Evolutionary conservation across 2,329 filamentous ascomycete genomes (phyloP).

Genomic region (Colletotrichum magnum): DNA sequence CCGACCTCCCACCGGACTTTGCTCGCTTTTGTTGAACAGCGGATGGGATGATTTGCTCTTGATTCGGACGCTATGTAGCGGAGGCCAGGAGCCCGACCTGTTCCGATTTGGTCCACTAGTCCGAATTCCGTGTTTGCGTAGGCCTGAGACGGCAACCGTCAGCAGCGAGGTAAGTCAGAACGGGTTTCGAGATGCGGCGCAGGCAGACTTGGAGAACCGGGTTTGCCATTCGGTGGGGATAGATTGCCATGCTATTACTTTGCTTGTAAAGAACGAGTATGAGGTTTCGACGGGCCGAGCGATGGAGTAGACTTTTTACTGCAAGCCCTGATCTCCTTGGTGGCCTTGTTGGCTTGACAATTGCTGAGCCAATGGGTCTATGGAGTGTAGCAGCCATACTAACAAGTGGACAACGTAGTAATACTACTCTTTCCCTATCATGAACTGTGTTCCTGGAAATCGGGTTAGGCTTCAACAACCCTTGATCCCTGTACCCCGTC

Average conservation of each 20-base stretch:
- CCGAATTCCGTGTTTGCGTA: conserved; percentile 6
- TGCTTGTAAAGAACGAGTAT: not conserved
- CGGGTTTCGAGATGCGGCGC: not conserved
- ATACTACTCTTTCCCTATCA: not conserved
- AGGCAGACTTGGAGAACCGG: not conserved
- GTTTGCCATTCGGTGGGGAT: not conserved
- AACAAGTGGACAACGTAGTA: not conserved
- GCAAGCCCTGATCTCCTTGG: not conserved
- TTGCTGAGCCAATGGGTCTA: no score
- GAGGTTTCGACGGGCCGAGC: not conserved
- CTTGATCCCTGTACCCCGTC: conserved; percentile 8
- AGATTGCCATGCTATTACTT: not conserved
- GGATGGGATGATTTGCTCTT: not conserved
- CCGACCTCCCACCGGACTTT: not conserved
- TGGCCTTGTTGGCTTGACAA: not conserved
- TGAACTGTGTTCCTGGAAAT: not conserved
- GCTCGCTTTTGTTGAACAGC: not conserved
- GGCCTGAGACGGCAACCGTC: not conserved
- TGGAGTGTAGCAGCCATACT: not conserved
- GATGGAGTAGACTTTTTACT: not conserved
- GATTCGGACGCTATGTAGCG: not conserved
- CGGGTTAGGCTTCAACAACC: not conserved
- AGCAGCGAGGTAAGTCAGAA: not conserved
- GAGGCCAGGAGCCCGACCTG: not conserved
- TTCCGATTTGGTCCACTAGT: not conserved